Conservation (phyloP, 768 basidiomycete species). For the Lentinus brumalis region DNA sequence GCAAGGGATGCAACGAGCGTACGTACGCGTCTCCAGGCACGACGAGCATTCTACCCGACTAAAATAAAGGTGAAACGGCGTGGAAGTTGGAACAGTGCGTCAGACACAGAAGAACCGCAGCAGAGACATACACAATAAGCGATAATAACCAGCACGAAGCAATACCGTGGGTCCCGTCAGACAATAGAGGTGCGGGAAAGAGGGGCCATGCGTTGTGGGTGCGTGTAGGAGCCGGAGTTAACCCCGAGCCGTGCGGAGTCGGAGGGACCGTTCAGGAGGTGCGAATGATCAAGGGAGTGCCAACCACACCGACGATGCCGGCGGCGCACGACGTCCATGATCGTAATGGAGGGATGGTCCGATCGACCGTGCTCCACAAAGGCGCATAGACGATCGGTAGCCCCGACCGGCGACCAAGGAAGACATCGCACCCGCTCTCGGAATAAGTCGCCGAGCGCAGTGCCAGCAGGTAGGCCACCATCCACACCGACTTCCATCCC, state of each 20-base stretch:
- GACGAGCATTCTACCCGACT: conserved; percentile 7
- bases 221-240: conserved; percentile 7
- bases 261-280: not conserved
- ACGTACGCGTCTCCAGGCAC: not conserved
- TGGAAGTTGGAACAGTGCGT: conserved; percentile 2
- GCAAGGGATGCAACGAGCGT: too few species aligned
- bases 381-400: conserved; percentile 6
- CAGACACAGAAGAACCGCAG: conserved; percentile 3
- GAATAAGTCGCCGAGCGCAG: too few species aligned
- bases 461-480: not conserved
- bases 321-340: not conserved
- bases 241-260: conserved; percentile 12
- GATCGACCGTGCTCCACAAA: not conserved
- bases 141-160: conserved; percentile 14
- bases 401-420: conserved; percentile 10
- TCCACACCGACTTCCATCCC: not conserved
- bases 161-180: not conserved
- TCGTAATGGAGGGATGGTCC: not conserved
- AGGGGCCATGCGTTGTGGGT: conserved; percentile 8
- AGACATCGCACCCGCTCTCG: not conserved
- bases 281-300: not conserved
- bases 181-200: conserved; percentile 13
- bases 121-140: conserved; percentile 20
- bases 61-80: not conserved
- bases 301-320: conserved; percentile 9